Conservation (phyloP, 2,329 filamentous ascomycete genomes). For the Endothia cerciana region DNA sequence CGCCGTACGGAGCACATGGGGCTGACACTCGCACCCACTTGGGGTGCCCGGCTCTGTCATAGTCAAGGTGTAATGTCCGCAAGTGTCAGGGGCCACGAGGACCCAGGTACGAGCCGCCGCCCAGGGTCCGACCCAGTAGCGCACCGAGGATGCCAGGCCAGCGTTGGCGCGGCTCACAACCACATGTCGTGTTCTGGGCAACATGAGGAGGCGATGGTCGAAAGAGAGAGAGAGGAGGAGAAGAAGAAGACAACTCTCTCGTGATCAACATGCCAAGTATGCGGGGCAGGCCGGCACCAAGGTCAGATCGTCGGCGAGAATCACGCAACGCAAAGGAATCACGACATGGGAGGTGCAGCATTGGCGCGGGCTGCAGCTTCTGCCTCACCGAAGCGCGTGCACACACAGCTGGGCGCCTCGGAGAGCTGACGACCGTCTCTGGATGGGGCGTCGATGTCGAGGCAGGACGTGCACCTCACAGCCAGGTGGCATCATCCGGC, state of each 20-base stretch:
- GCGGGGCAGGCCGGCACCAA: neutral
- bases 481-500: neutral
- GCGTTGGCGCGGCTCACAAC: neutral
- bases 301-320: neutral
- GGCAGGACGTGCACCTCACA: neutral
- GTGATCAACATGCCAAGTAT: conserved; percentile 4
- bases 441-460: neutral
- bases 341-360: neutral
- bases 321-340: neutral
- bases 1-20: conserved; percentile 4
- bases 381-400: neutral
- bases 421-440: conserved; percentile 11
- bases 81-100: conserved; percentile 1
- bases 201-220: neutral
- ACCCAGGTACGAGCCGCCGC: neutral
- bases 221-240: neutral
- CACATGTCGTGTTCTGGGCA: neutral
- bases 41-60: neutral
- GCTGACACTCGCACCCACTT: neutral
- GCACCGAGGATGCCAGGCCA: neutral
- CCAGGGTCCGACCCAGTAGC: neutral
- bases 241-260: neutral
- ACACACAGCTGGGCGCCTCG: neutral
- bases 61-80: neutral
- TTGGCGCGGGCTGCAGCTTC: neutral